Percentiles rank a stretch among this genome's conserved stretches.
Evolutionary conservation across 2,329 filamentous ascomycete species (phyloP).

Genomic region (Nemania diffusa): DNA sequence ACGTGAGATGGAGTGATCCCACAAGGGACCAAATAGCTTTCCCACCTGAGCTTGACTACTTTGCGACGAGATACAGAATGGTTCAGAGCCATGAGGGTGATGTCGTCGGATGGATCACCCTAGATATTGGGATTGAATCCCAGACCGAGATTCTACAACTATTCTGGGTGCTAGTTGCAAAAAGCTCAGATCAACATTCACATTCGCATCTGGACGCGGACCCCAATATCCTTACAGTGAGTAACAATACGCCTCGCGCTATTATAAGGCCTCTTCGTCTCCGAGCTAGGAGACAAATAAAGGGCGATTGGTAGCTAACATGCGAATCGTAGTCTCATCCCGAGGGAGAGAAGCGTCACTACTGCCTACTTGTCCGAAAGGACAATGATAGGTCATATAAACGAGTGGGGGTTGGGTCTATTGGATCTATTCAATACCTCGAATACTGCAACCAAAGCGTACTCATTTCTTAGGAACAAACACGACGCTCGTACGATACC

Average conservation of each 20-base stretch:
- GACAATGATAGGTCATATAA: conserved; percentile 3
- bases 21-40: conserved; percentile 4
- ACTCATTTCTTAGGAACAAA: background rate
- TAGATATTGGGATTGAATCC: conserved; percentile 1
- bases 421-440: background rate
- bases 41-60: conserved; percentile 13
- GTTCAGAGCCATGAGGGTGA: background rate
- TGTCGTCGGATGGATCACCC: conserved; percentile 16
- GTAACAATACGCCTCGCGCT: background rate
- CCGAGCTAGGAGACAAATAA: no score
- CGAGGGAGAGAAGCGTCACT: background rate
- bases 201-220: background rate
- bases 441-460: background rate
- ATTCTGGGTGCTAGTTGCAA: conserved; percentile 16
- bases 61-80: conserved; percentile 11
- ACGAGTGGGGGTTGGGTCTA: conserved; percentile 16
- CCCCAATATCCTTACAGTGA: background rate
- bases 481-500: background rate
- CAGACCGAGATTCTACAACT: background rate
- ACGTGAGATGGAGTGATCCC: conserved; percentile 11
- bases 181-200: background rate
- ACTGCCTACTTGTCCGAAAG: conserved; percentile 6
- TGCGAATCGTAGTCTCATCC: background rate
- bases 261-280: background rate
- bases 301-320: background rate